These are phyloP conservation scores for Cruciata laevipes DNA, from an alignment of 257 asterid species.

Conservation along the genomic window DNA sequence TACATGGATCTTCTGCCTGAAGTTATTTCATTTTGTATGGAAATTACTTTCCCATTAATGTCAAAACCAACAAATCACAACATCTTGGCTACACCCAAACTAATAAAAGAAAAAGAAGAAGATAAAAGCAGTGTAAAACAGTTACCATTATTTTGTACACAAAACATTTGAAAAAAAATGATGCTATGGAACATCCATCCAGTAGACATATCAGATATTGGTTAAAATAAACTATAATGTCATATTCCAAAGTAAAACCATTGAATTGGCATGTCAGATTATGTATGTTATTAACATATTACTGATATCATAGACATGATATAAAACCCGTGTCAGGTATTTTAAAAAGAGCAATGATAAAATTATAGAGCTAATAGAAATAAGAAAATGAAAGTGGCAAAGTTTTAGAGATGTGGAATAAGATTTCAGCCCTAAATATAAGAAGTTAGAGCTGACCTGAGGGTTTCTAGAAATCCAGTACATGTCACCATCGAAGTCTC, in stretches of 20 bases:
- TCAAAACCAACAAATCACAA: too few relatives aligned
- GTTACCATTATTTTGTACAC: background rate
- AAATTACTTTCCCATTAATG: too few relatives aligned
- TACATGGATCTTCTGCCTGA: background rate
- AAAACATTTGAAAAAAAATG: too few relatives aligned
- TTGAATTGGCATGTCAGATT: background rate
- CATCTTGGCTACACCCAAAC: too few relatives aligned
- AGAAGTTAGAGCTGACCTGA: conserved; percentile 37
- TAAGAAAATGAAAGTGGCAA: background rate
- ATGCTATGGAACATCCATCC: background rate
- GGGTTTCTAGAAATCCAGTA: conserved; percentile 83
- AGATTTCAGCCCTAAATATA: background rate
- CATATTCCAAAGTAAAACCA: background rate
- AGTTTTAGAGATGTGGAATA: background rate
- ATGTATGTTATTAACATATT: background rate
- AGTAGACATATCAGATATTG: background rate
- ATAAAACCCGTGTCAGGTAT: background rate
- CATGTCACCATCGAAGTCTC: conserved; percentile 88
- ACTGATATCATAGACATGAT: background rate
- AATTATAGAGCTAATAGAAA: too few relatives aligned
- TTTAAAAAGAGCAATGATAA: background rate
- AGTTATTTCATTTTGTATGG: background rate
- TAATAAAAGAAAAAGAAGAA: too few relatives aligned
- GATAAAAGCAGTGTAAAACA: too few relatives aligned
- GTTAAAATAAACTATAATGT: background rate